Evolutionary conservation across 306 rosid genomes (phyloP), one percentile per base, ranked within the genome.

Genomic region (Lupinus albus): DNA sequence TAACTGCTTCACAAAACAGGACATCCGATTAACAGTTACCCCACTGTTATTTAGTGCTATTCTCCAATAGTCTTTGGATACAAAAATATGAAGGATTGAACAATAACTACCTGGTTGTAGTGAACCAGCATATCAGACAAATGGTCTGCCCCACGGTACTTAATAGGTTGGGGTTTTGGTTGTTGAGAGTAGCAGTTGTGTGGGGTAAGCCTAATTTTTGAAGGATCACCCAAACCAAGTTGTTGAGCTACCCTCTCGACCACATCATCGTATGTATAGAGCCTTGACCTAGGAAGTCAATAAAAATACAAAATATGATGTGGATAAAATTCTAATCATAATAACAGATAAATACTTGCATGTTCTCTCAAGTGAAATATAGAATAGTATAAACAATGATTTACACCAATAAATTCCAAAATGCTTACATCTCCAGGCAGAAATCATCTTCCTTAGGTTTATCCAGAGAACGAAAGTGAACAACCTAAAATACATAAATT

Each of bases 131-230:
- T 91, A 78, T 91, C 96, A 64, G 91, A 86, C 73, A 91, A 84
- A 79, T 73, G 88, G 0, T 91, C 97, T 67, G 83, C 87, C 58
- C 96, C 97, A 10, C 96, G 84, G 61, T 86, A 91, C 75, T 91
- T 86, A 11, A 91, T 86, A 51, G 97, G 89, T 71, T 91, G 97
- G 13, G 96, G 97, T 71, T 86, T 91, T 28, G 97, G 97, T 77
- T 88, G 96, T 58, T 91, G 97, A 62, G 97, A 91, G 80, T 91
- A 91, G 74, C 93, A 91, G 77, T 88, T 88, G 72, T 91, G 97
- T 1, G 97, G 85, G 10, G 96, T 91, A 9, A 91, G 91, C 79
- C 97, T 88, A 39, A 91, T 68, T 80, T 86, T 88, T 70, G 93
- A 83, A 46, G 93, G 91, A 78, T 88, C 96, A 5, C 84, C 93